Conservation (phyloP, 23 red algal genomes). For the Chondrus crispus region DNA sequence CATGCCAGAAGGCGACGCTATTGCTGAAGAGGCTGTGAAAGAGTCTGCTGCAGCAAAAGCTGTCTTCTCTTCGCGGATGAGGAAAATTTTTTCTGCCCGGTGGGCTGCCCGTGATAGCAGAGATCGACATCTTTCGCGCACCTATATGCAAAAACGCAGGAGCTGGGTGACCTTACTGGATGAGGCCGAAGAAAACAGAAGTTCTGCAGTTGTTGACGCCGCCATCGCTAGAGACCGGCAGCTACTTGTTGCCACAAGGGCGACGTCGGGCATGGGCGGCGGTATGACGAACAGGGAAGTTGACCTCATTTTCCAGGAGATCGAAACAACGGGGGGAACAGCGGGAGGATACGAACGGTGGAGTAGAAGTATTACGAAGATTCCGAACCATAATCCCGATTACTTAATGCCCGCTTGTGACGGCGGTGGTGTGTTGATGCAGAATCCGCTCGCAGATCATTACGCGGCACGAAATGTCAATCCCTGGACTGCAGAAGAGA, state of each 20-base stretch:
- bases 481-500: slow-evolving; percentile 81
- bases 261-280: not conserved
- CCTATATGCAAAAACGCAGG: slow-evolving; percentile 26
- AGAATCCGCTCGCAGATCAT: slow-evolving; percentile 72
- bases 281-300: slow-evolving; percentile 32
- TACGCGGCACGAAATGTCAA: slow-evolving; percentile 63
- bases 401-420: slow-evolving; percentile 3
- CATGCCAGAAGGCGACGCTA: not conserved
- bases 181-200: not conserved
- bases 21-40: slow-evolving; percentile 28
- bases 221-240: slow-evolving; percentile 20
- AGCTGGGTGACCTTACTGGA: slow-evolving; percentile 22
- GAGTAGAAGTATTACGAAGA: slow-evolving; percentile 53
- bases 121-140: not conserved
- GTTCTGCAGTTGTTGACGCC: not conserved
- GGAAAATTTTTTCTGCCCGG: not conserved
- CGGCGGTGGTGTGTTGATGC: slow-evolving; percentile 57
- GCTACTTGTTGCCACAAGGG: slow-evolving; percentile 48
- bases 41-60: slow-evolving; percentile 13
- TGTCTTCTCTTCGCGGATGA: not conserved
- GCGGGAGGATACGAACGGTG: slow-evolving; percentile 63
- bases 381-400: slow-evolving; percentile 66
- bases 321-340: slow-evolving; percentile 74
- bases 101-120: not conserved
- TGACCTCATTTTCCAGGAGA: slow-evolving; percentile 60